phyloP scores from a whole-genome alignment of 257 asterid species.

The Euphrasia confusa region DNA sequence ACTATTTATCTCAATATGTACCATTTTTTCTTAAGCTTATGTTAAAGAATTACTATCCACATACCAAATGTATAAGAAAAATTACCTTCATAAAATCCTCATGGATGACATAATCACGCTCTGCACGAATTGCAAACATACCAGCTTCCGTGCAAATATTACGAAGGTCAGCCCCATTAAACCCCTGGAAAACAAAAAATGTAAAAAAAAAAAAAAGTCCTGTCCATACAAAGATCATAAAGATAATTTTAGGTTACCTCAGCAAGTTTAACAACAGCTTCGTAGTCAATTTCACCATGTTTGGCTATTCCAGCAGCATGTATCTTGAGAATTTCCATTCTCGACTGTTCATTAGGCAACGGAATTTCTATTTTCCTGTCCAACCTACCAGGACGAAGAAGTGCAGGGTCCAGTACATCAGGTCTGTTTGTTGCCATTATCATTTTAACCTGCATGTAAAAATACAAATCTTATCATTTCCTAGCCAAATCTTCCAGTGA shows the following conservation, averaged over 20 bases:
- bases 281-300: conserved; percentile 97
- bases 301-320: conserved; percentile 95
- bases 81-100: conserved; percentile 97
- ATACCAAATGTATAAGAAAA: not conserved
- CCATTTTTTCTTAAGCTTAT: not conserved
- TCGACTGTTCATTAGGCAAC: conserved; percentile 90
- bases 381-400: conserved; percentile 93
- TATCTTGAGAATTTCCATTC: conserved; percentile 86
- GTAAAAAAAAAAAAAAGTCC: not conserved
- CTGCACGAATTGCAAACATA: conserved; percentile 92
- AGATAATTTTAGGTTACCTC: conserved; percentile 49
- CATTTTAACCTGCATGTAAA: conserved; percentile 71
- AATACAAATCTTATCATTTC: not conserved
- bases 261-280: conserved; percentile 91
- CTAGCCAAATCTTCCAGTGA: not conserved
- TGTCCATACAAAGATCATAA: not conserved
- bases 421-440: conserved; percentile 97
- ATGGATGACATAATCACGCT: conserved; percentile 93
- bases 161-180: conserved; percentile 96
- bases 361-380: conserved; percentile 96
- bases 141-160: conserved; percentile 96
- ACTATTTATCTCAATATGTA: not conserved
- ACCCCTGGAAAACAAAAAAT: conserved; percentile 50
- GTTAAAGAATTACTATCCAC: no score
- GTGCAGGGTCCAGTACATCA: conserved; percentile 95